Evolutionary conservation across 2,329 filamentous ascomycete genomes (phyloP).

Genomic region (Neonectria neomacrospora): DNA sequence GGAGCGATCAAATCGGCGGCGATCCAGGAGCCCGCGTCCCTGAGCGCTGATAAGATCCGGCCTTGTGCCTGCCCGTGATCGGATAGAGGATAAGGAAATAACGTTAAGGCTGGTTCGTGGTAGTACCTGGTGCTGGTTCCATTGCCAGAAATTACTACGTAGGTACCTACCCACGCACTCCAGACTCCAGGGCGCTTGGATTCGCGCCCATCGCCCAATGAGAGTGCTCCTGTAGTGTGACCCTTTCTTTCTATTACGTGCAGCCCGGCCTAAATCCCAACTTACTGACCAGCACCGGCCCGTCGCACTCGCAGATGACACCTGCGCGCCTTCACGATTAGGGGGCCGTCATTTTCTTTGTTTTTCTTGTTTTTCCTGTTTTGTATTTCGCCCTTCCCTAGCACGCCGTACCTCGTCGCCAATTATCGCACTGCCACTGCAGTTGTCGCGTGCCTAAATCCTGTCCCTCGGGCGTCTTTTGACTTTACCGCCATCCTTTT

Average conservation of each 20-base stretch:
- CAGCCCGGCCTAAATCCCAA: slow-evolving; percentile 24
- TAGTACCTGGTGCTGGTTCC: not conserved
- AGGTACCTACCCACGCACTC: slow-evolving; percentile 7
- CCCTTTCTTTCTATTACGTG: slow-evolving; percentile 28
- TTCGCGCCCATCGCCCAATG: slow-evolving; percentile 21
- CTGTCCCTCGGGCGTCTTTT: not conserved
- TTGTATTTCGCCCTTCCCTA: slow-evolving; percentile 2
- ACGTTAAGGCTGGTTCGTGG: slow-evolving; percentile 14
- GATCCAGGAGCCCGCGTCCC: slow-evolving; percentile 20
- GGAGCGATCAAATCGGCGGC: slow-evolving; percentile 22
- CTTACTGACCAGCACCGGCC: slow-evolving; percentile 16
- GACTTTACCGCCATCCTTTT: slow-evolving; percentile 1
- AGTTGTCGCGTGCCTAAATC: not conserved
- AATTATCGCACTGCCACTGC: not conserved
- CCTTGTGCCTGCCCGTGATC: not conserved
- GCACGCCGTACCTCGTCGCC: not conserved
- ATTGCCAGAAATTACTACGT: slow-evolving; percentile 25
- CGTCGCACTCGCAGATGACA: slow-evolving; percentile 7
- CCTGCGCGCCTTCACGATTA: slow-evolving; percentile 13
- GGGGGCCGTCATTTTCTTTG: not conserved
- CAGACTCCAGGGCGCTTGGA: slow-evolving; percentile 9
- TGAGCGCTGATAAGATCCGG: slow-evolving; percentile 26
- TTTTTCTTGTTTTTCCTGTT: slow-evolving; percentile 1
- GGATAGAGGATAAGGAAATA: slow-evolving; percentile 18
- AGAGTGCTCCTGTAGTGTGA: slow-evolving; percentile 13